Conservation (phyloP, 768 basidiomycete species). For the Panaeolus papilionaceus region DNA sequence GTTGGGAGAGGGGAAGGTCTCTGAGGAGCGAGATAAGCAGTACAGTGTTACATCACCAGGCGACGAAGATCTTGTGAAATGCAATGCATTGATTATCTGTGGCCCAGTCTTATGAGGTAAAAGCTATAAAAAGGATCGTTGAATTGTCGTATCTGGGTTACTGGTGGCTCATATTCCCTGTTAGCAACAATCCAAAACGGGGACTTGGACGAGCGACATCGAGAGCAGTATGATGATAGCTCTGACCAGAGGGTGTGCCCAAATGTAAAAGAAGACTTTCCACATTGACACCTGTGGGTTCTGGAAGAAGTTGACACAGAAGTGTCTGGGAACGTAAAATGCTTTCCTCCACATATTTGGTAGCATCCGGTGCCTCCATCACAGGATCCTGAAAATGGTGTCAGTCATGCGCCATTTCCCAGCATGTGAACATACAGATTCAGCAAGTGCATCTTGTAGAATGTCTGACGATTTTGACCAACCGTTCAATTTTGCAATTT, state of each 20-base stretch:
- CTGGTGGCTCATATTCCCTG: conserved; percentile 48
- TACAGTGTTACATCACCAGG: not conserved
- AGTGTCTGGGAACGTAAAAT: conserved; percentile 66
- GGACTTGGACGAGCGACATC: conserved; percentile 74
- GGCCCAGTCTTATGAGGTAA: not conserved
- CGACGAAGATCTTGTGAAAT: not conserved
- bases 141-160: conserved; percentile 7
- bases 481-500: conserved; percentile 43
- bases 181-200: conserved; percentile 76
- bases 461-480: conserved; percentile 32
- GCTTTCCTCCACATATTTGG: conserved; percentile 43
- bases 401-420: not conserved
- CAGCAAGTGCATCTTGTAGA: conserved; percentile 23
- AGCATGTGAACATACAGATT: conserved; percentile 23
- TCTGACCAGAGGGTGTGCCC: conserved; percentile 60
- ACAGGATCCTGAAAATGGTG: conserved; percentile 8
- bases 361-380: conserved; percentile 24
- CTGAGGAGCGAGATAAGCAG: not conserved
- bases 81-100: not conserved
- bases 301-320: conserved; percentile 62
- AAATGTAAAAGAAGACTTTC: conserved; percentile 48
- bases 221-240: conserved; percentile 63
- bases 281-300: conserved; percentile 23
- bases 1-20: not conserved
- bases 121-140: not conserved